Evolutionary conservation across 305 asterid species (phyloP), one percentile per base, ranked within the genome.

Genomic region (Fraxinus sp.): DNA sequence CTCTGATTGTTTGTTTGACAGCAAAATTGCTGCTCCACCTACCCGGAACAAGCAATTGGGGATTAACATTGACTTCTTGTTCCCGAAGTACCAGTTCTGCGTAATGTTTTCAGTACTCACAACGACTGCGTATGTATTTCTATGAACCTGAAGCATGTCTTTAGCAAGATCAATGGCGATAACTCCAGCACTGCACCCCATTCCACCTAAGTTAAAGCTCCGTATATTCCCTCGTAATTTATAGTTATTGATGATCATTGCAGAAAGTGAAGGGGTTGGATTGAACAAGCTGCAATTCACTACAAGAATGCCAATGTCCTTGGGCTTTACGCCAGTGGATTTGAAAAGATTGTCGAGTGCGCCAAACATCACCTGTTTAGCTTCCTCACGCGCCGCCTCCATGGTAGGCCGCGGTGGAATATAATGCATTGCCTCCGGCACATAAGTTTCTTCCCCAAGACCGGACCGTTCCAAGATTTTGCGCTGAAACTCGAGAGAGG

Each of bases 181-280:
- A 0, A 92, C 85, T n/a, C 96, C 96, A 4, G 94, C 93, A 73
- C 96, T 92, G 78, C 96, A 92, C 0, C 96, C 96, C 94, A 92
- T 92, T 1, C 96, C 96, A 0, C 93, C 93, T 22, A 92, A 77
- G 72, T 92, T 92, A 83, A 86, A 90, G 88, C 90, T 92, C 79
- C 39, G 80, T 0, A 92, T 77, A 11, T 89, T 89, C 20, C 90
- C 90, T 14, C 91, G 79, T 0, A 92, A 79, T 62, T 89, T 90
- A 76, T 90, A 92, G 41, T 59, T 87, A 35, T 90, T 90, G 11
- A 90, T 89, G 35, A 92, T 88, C 95, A 92, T 88, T 66, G 96
- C 89, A 18, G 96, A 90, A 7, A 92, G 90, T 1, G 96, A 92
- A 9, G 96, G 96, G 0, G 93, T 90, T 0, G 92, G 91, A 75